A percentile compares a stretch with the other conserved stretches of the same genome.
Conservation (phyloP, 2,329 filamentous ascomycete genomes). For the Fusarium nygamai region DNA sequence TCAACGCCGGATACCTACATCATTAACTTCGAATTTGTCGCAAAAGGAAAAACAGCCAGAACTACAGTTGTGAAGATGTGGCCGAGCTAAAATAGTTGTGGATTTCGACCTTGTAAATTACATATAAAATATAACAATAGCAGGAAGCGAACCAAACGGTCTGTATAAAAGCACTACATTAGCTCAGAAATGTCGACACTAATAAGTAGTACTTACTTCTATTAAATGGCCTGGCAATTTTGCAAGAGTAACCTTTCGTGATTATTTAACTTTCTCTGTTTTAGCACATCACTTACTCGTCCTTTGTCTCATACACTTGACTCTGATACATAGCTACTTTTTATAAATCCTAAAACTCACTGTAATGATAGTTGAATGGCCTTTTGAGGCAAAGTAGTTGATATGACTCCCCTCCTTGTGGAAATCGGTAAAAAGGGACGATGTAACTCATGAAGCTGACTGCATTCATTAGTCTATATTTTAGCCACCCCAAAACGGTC, state of each 20-base stretch:
- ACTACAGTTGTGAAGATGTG: accelerated
- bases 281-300: too few relatives aligned
- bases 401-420: accelerated
- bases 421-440: background rate
- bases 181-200: accelerated
- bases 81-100: background rate
- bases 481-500: background rate
- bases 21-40: accelerated
- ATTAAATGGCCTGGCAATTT: background rate
- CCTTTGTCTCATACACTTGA: too few relatives aligned
- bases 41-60: accelerated
- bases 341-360: too few relatives aligned
- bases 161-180: background rate
- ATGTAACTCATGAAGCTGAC: background rate
- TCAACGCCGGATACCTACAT: background rate
- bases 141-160: background rate
- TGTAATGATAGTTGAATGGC: too few relatives aligned
- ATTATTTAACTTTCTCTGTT: too few relatives aligned
- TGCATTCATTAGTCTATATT: background rate
- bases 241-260: too few relatives aligned
- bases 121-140: background rate
- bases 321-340: too few relatives aligned
- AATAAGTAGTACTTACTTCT: background rate
- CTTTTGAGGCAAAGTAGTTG: accelerated
- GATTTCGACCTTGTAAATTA: background rate